phyloP scores from a whole-genome alignment of 305 asterid species.

The Ilex paraguariensis region DNA sequence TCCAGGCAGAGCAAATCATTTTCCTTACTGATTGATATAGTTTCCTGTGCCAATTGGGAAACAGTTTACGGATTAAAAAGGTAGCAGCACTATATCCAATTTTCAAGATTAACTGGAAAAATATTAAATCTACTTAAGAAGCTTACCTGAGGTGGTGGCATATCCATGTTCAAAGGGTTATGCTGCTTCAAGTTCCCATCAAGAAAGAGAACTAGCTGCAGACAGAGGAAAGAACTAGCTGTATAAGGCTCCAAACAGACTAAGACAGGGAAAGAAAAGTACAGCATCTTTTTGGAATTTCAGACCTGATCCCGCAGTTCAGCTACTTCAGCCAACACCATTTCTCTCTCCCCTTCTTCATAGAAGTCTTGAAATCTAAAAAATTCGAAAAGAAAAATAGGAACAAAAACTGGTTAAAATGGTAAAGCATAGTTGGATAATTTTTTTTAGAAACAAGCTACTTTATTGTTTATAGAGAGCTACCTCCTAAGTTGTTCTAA shows the following conservation, averaged over 20 bases:
- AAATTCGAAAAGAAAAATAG: slow-evolving; percentile 6
- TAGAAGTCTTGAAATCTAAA: slow-evolving; percentile 89
- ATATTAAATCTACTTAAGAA: slow-evolving; percentile 15
- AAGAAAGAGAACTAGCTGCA: slow-evolving; percentile 52
- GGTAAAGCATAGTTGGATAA: background rate
- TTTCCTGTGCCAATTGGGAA: slow-evolving; percentile 38
- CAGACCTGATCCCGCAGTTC: slow-evolving; percentile 79
- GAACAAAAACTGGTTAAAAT: slow-evolving; percentile 7
- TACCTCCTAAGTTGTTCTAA: slow-evolving; percentile 80
- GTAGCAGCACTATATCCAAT: background rate
- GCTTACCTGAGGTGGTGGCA: slow-evolving; percentile 31
- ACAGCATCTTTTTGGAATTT: slow-evolving; percentile 7
- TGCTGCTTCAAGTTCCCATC: slow-evolving; percentile 58
- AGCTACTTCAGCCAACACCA: slow-evolving; percentile 70
- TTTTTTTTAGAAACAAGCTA: slow-evolving; percentile 4
- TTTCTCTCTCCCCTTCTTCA: slow-evolving; percentile 94
- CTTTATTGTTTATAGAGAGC: background rate
- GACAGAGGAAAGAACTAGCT: slow-evolving; percentile 7
- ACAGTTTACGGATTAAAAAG: slow-evolving; percentile 12
- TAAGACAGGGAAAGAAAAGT: slow-evolving; percentile 10
- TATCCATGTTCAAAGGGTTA: slow-evolving; percentile 34
- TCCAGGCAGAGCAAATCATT: slow-evolving; percentile 41
- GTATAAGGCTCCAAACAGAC: slow-evolving; percentile 11
- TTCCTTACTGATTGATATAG: slow-evolving; percentile 20
- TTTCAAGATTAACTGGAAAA: slow-evolving; percentile 6